Conservation (phyloP, 108 stramenopile species). For the Parmales sp. region DNA sequence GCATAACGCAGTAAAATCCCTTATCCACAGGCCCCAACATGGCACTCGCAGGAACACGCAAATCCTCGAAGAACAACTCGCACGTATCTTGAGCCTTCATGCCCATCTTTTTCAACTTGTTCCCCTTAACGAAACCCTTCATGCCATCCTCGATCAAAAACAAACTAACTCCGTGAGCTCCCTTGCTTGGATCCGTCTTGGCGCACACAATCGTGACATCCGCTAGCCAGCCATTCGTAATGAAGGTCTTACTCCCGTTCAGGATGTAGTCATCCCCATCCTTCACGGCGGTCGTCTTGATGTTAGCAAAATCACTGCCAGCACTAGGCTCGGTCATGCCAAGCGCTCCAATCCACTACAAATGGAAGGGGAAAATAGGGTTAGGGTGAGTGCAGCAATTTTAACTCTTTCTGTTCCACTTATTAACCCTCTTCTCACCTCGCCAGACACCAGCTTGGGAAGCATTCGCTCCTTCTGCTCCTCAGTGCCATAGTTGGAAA, state of each 20-base stretch:
- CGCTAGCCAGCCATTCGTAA: slow-evolving; percentile 18
- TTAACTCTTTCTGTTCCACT: too few relatives aligned
- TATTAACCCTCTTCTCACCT: too few relatives aligned
- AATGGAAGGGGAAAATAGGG: too few relatives aligned
- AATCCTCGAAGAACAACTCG: slow-evolving; percentile 23
- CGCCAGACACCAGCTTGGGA: slow-evolving; percentile 12
- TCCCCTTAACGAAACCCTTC: slow-evolving; percentile 18
- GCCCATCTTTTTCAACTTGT: slow-evolving; percentile 19
- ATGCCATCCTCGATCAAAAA: slow-evolving; percentile 16
- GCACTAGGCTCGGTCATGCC: slow-evolving; percentile 24
- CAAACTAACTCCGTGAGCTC: slow-evolving; percentile 14
- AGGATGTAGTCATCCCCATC: slow-evolving; percentile 20
- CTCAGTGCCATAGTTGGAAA: slow-evolving; percentile 18
- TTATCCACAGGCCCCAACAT: slow-evolving; percentile 9
- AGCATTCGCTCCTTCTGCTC: slow-evolving; percentile 20
- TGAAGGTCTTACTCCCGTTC: slow-evolving; percentile 23
- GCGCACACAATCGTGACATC: neutral
- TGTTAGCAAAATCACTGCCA: slow-evolving; percentile 13
- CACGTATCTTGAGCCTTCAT: slow-evolving; percentile 25
- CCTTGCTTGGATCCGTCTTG: slow-evolving; percentile 13
- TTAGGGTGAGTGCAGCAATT: too few relatives aligned
- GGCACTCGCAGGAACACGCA: slow-evolving; percentile 11
- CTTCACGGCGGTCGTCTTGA: slow-evolving; percentile 12
- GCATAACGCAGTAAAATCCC: slow-evolving; percentile 20
- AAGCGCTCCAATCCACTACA: slow-evolving; percentile 17